Evolutionary conservation across 2,329 filamentous ascomycete genomes (phyloP).

Genomic region (Pseudogymnoascus sp.): DNA sequence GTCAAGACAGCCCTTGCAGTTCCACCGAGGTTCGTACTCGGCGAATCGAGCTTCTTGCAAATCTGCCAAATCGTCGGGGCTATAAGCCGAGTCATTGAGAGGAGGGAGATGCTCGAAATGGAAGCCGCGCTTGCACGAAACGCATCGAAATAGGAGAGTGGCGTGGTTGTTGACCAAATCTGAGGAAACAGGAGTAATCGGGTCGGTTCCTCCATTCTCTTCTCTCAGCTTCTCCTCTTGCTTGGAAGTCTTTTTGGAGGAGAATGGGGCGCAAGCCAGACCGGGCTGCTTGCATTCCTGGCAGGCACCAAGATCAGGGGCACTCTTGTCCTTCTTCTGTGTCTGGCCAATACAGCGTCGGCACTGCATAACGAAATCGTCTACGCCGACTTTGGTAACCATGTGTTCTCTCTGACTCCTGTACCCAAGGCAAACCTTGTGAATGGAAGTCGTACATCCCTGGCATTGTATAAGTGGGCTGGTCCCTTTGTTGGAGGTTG

Average conservation of each 20-base stretch:
- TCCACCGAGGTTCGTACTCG: constrained; percentile 69
- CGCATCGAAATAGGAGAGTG: constrained; percentile 78
- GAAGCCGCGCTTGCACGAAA: constrained; percentile 65
- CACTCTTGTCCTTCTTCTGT: constrained; percentile 57
- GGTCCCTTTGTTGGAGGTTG: constrained; percentile 49
- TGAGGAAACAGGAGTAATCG: constrained; percentile 54
- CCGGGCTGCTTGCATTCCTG: constrained; percentile 60
- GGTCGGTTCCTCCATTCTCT: constrained; percentile 72
- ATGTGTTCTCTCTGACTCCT: constrained; percentile 73
- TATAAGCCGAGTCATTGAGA: constrained; percentile 29
- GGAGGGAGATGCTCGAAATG: constrained; percentile 74
- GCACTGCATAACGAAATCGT: constrained; percentile 82
- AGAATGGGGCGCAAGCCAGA: constrained; percentile 65
- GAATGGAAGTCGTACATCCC: constrained; percentile 77
- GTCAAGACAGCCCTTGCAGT: constrained; percentile 68
- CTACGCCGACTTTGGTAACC: constrained; percentile 72
- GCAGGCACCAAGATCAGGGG: constrained; percentile 66
- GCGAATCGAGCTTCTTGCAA: constrained; percentile 54
- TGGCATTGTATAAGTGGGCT: constrained; percentile 72
- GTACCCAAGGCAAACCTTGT: constrained; percentile 72
- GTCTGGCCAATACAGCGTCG: constrained; percentile 68
- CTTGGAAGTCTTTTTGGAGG: constrained; percentile 59
- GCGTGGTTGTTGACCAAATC: constrained; percentile 64
- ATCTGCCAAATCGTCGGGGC: constrained; percentile 35
- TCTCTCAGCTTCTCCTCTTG: constrained; percentile 79